Conservation (phyloP, 495 filamentous ascomycete species). For the Hamigera avellanea region DNA sequence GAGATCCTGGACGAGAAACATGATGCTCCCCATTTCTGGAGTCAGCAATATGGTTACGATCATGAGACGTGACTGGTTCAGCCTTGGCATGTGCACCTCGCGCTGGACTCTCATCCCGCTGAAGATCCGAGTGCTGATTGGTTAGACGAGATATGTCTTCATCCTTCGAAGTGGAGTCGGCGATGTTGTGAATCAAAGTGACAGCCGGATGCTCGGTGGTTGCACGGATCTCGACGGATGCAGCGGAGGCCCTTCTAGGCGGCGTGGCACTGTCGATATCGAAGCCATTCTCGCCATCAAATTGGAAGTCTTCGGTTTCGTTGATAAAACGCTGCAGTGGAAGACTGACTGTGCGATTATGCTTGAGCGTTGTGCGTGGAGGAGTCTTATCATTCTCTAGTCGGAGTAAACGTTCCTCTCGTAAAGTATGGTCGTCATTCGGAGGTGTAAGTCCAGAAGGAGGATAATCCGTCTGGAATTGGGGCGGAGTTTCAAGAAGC, state of each 20-base stretch:
- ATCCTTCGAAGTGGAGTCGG: neutral
- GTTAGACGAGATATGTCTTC: no score
- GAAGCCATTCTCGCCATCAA: slow-evolving; percentile 7
- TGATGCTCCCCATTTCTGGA: neutral
- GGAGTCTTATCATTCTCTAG: slow-evolving; percentile 18
- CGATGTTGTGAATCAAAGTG: neutral
- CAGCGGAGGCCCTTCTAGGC: slow-evolving; percentile 2
- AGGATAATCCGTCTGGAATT: slow-evolving; percentile 9
- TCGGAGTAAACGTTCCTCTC: slow-evolving; percentile 22
- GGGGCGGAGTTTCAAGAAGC: slow-evolving; percentile 18
- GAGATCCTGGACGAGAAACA: neutral
- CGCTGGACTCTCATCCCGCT: neutral
- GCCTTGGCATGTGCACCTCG: neutral
- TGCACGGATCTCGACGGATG: slow-evolving; percentile 2
- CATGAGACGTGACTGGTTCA: neutral
- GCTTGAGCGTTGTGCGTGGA: slow-evolving; percentile 12
- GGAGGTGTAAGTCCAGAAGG: slow-evolving; percentile 8
- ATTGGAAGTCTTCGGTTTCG: slow-evolving; percentile 24
- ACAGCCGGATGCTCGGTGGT: neutral
- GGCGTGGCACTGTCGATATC: slow-evolving; percentile 4
- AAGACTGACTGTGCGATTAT: slow-evolving; percentile 26
- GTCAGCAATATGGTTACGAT: neutral
- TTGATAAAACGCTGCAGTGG: slow-evolving; percentile 37
- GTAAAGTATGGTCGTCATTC: slow-evolving; percentile 19
- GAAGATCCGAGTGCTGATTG: neutral